phyloP scores from a whole-genome alignment of 805 yeast species.

The Peterozyma toletana region DNA sequence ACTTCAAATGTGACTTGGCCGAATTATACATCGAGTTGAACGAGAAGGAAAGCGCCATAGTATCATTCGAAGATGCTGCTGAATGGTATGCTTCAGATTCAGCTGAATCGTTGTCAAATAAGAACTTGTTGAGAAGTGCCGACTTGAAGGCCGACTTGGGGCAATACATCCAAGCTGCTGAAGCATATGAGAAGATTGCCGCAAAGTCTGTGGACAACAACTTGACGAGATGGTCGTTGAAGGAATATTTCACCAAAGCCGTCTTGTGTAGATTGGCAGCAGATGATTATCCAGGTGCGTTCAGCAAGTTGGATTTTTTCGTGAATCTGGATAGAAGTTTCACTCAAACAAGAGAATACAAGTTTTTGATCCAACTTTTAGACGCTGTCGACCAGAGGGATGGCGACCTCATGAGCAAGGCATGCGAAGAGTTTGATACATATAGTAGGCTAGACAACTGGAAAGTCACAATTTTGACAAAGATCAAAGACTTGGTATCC shows the following conservation, averaged over 20 bases:
- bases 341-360: slow-evolving; percentile 67
- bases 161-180: slow-evolving; percentile 70
- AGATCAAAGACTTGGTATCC: slow-evolving; percentile 66
- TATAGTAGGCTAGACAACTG: slow-evolving; percentile 84
- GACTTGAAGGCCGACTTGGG: slow-evolving; percentile 59
- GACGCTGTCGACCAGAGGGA: slow-evolving; percentile 79
- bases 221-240: slow-evolving; percentile 83
- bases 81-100: slow-evolving; percentile 94
- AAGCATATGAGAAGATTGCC: slow-evolving; percentile 71
- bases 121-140: slow-evolving; percentile 84
- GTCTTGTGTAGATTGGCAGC: slow-evolving; percentile 78
- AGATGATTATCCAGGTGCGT: slow-evolving; percentile 82
- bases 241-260: slow-evolving; percentile 84
- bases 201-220: slow-evolving; percentile 67
- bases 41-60: slow-evolving; percentile 70
- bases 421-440: slow-evolving; percentile 79
- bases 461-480: slow-evolving; percentile 77
- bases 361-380: slow-evolving; percentile 56
- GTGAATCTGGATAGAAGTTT: slow-evolving; percentile 70
- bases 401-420: slow-evolving; percentile 63
- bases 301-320: slow-evolving; percentile 58
- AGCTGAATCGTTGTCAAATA: slow-evolving; percentile 84
- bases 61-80: slow-evolving; percentile 85
- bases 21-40: slow-evolving; percentile 63
- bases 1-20: slow-evolving; percentile 86